Conservation (phyloP, 768 basidiomycete species). For the Leccinum pellstonianum region DNA sequence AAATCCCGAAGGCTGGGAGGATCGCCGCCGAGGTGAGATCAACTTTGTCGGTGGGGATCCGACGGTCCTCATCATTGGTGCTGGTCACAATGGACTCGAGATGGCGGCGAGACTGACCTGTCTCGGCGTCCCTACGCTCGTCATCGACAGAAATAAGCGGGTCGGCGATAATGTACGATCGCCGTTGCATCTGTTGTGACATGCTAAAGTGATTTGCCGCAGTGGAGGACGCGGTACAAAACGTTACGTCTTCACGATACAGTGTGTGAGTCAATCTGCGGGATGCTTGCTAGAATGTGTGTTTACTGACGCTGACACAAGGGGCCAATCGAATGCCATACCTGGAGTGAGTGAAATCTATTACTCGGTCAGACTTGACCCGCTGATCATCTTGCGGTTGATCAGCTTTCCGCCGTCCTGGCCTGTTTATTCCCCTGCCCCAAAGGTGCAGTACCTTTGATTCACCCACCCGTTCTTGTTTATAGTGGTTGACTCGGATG, state of each 20-base stretch:
- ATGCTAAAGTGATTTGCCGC: slow-evolving; percentile 1
- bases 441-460: slow-evolving; percentile 38
- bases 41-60: slow-evolving; percentile 49
- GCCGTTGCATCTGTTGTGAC: not conserved
- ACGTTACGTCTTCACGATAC: slow-evolving; percentile 53
- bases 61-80: slow-evolving; percentile 61
- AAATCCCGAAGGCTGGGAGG: slow-evolving; percentile 52
- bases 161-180: slow-evolving; percentile 46
- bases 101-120: slow-evolving; percentile 60
- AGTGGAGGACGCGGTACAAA: slow-evolving; percentile 59
- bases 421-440: slow-evolving; percentile 50
- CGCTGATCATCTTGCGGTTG: not conserved
- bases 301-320: slow-evolving; percentile 18
- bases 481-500: not conserved
- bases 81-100: slow-evolving; percentile 64
- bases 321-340: slow-evolving; percentile 58
- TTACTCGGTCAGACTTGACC: not conserved
- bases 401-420: slow-evolving; percentile 52
- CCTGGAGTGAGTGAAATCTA: slow-evolving; percentile 39
- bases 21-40: slow-evolving; percentile 38
- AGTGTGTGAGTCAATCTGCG: slow-evolving; percentile 38
- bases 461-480: not conserved
- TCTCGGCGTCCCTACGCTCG: slow-evolving; percentile 52
- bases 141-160: slow-evolving; percentile 50
- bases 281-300: slow-evolving; percentile 3